These are phyloP conservation scores for Pseudogymnoascus sp. DNA, from an alignment of 2,329 filamentous ascomycete species.

Conservation along the genomic window DNA sequence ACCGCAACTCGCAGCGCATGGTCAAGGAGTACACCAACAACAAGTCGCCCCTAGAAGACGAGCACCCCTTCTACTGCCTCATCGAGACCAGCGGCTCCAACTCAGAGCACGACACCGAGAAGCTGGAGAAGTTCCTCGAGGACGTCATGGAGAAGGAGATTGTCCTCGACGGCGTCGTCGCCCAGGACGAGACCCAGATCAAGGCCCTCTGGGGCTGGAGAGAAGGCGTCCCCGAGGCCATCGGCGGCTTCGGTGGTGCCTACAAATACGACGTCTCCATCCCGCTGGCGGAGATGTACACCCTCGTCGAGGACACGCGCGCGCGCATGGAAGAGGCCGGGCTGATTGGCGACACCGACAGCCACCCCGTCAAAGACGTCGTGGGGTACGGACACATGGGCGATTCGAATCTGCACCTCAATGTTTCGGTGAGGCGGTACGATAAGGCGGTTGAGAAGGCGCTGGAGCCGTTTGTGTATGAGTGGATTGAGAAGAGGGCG, in stretches of 20 bases:
- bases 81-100: constrained; percentile 96
- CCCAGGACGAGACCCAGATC: constrained; percentile 87
- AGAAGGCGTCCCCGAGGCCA: constrained; percentile 83
- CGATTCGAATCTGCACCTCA: constrained; percentile 90
- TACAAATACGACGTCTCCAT: constrained; percentile 99
- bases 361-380: constrained; percentile 77
- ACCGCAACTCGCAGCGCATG: constrained; percentile 70
- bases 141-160: constrained; percentile 84
- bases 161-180: constrained; percentile 81
- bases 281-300: constrained; percentile 78
- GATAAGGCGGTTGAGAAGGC: constrained; percentile 79
- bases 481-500: constrained; percentile 83
- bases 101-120: constrained; percentile 84
- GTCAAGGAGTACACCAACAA: constrained; percentile 68
- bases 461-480: constrained; percentile 92
- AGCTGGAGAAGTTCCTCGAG: constrained; percentile 85
- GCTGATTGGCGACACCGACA: constrained; percentile 67
- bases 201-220: constrained; percentile 83
- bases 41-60: constrained; percentile 71
- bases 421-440: constrained; percentile 75
- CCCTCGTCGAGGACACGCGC: constrained; percentile 77
- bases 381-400: constrained; percentile 98
- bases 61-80: constrained; percentile 91
- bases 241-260: constrained; percentile 85
- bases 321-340: constrained; percentile 65